Evolutionary conservation across 768 basidiomycete species (phyloP).

Genomic region (Hysterangium stoloniferum): DNA sequence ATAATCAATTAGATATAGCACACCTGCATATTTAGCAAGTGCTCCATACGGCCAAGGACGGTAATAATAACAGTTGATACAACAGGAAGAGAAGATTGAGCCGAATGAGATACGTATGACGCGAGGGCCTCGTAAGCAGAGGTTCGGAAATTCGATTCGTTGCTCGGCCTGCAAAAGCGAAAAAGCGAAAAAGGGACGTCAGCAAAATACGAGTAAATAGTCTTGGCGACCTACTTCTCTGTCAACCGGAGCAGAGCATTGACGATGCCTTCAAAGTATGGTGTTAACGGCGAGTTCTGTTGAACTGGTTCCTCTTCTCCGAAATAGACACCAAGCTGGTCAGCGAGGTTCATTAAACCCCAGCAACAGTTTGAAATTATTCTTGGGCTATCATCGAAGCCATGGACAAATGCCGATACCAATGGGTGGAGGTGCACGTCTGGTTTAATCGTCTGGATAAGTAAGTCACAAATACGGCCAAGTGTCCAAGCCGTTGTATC

Average conservation of each 20-base stretch:
- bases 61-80: constrained; percentile 78
- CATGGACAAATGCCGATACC: constrained; percentile 73
- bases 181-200: constrained; percentile 10
- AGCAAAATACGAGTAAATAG: constrained; percentile 13
- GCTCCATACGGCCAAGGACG: constrained; percentile 87
- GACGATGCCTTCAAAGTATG: constrained; percentile 85
- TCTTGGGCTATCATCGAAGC: constrained; percentile 71
- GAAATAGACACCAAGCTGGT: constrained; percentile 67
- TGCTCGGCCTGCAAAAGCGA: constrained; percentile 61
- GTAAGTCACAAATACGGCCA: constrained; percentile 86
- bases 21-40: constrained; percentile 76
- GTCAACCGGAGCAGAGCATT: constrained; percentile 79
- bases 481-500: constrained; percentile 98
- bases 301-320: constrained; percentile 53
- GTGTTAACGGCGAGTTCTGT: constrained; percentile 62
- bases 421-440: constrained; percentile 82
- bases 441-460: constrained; percentile 80
- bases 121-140: constrained; percentile 95
- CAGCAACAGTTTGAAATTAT: constrained; percentile 94
- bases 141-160: constrained; percentile 89
- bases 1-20: constrained; percentile 16
- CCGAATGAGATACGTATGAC: constrained; percentile 74
- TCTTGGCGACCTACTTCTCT: constrained; percentile 54
- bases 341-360: constrained; percentile 91
- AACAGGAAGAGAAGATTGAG: constrained; percentile 68